A percentile compares a stretch with the other conserved stretches of the same genome.
Conservation (phyloP, 176 grass and related monocot genomes). For the Triticum monococcum region DNA sequence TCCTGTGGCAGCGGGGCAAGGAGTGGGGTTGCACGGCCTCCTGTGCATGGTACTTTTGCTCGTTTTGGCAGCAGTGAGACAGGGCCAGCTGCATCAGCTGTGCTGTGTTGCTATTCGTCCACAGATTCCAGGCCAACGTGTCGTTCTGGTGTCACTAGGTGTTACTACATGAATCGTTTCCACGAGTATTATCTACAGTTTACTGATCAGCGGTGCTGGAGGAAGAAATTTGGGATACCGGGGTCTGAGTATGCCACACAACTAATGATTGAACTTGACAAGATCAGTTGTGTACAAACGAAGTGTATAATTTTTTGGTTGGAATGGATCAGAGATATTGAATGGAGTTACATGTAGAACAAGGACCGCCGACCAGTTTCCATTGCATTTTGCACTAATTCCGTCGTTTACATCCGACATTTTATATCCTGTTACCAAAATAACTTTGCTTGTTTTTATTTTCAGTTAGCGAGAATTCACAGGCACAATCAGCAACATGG, state of each 20-base stretch:
- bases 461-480: slow-evolving; percentile 88
- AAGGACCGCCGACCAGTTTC: not conserved
- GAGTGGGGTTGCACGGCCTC: not conserved
- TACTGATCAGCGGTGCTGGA: not conserved
- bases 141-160: not conserved
- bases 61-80: not conserved
- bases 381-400: slow-evolving; percentile 10
- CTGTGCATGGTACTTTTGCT: slow-evolving; percentile 7
- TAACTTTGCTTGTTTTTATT: not conserved
- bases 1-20: no score
- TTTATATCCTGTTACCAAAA: not conserved
- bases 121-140: not conserved
- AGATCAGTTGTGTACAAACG: not conserved
- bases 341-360: slow-evolving; percentile 1
- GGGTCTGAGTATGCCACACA: not conserved
- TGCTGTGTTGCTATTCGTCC: not conserved
- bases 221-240: not conserved
- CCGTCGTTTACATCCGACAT: not conserved
- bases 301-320: not conserved
- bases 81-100: not conserved
- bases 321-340: not conserved
- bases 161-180: not conserved
- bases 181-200: not conserved
- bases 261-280: not conserved
- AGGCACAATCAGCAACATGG: slow-evolving; percentile 69